Conservation (phyloP, 192 early-diverging fungal species). For the Entrophospora sp. region DNA sequence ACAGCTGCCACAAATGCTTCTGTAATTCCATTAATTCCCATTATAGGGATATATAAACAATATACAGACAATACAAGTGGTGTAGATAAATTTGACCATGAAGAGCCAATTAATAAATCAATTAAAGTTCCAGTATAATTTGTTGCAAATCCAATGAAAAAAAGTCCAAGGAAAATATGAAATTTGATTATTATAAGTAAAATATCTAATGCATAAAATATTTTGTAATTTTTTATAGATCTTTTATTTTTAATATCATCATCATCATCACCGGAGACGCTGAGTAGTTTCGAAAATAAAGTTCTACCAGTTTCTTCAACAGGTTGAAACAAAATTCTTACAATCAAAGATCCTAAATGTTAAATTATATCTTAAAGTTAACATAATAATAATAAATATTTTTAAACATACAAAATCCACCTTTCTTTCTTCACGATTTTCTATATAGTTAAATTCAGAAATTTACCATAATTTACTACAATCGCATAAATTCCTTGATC, state of each 20-base stretch:
- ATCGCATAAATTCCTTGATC: constrained; percentile 79
- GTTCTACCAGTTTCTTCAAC: constrained; percentile 86
- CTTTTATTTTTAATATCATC: constrained; percentile 11
- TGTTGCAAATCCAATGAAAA: constrained; percentile 75
- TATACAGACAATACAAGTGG: constrained; percentile 61
- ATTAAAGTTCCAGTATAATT: constrained; percentile 71
- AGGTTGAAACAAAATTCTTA: constrained; percentile 85
- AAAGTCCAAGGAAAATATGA: constrained; percentile 63
- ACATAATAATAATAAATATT: not conserved
- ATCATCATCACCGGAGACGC: constrained; percentile 17
- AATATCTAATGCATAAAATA: constrained; percentile 24
- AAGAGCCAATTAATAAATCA: constrained; percentile 46
- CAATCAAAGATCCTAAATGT: constrained; percentile 70
- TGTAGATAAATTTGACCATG: constrained; percentile 46
- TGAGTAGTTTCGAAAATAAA: constrained; percentile 69
- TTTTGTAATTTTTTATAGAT: too few species aligned
- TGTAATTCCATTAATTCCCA: constrained; percentile 92
- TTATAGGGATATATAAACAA: constrained; percentile 85
- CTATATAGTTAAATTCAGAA: too few species aligned
- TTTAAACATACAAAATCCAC: constrained; percentile 13
- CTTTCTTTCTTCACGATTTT: too few species aligned
- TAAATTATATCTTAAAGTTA: too few species aligned
- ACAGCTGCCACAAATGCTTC: constrained; percentile 91
- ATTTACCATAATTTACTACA: constrained; percentile 74
- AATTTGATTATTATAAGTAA: constrained; percentile 44